Base-by-base conservation (phyloP, 805 yeast species). In the Saccharomycopsis guyanensis region DNA sequence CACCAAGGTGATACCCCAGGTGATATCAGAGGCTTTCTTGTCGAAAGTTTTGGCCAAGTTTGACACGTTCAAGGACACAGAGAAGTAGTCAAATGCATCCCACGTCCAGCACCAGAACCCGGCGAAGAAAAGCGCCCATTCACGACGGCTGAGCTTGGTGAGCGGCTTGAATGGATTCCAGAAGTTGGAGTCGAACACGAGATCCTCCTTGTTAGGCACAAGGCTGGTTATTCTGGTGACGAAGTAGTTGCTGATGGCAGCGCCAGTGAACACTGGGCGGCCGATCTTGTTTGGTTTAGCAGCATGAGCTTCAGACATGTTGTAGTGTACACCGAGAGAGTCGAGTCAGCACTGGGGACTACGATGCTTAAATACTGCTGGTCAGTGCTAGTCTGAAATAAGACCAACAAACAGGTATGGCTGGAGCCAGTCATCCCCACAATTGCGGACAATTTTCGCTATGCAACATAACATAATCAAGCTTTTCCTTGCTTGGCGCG, bases 1-100 rank as follows among this genome's bases (percentile, higher is more conserved):
- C 40, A 80, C 85, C 51, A 80, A 65, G 1, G 86, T 79, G 55
- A 80, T 75, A 41, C 86, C 88, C 85, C 86, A 81, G 8, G 86
- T 76, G 54, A 82, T 69, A 40, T 72, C 73, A 20, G 68, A 65
- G 22, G 74, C 69, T 1, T 67, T 45, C 6, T 61, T 65, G 37
- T 65, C 66, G 43, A 82, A 70, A 2, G 72, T 57, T 34, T 59
- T 55, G 25, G 86, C 81, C 43, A 82, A 67, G 2, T 66, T 60
- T 1, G 71, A 48, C 2, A 74, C 80, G 45, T 77, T 72, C 40
- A 80, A 68, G 10, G 82, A 72, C 7, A 78, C 80, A 24, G 76
- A 65, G 57, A 82, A 82, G 63, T 78, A 82, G 56, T 82, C 88
- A 60, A 82, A 73, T 2, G 86, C 80, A 55, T 81, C 89, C 72